Conservation (phyloP, 768 basidiomycete species). For the Paxillus rubicundulus region DNA sequence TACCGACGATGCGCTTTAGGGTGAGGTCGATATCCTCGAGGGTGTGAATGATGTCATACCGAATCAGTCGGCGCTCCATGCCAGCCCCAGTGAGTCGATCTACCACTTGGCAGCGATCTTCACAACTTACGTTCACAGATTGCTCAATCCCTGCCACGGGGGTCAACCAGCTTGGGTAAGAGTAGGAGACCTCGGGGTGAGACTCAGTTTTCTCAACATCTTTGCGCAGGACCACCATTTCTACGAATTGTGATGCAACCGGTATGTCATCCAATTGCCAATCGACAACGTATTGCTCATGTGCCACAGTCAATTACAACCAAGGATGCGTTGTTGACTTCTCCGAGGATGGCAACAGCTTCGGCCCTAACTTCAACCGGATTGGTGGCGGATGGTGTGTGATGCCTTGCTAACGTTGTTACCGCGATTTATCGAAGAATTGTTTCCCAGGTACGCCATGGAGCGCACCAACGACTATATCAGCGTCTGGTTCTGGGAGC, state of each 20-base stretch:
- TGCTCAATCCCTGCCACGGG: constrained; percentile 27
- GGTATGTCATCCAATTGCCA: constrained; percentile 10
- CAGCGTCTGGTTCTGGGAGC: constrained; percentile 42
- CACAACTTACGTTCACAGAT: constrained; percentile 10
- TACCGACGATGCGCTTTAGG: constrained; percentile 15
- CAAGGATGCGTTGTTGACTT: constrained; percentile 36
- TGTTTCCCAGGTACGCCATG: constrained; percentile 35
- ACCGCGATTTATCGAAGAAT: not conserved
- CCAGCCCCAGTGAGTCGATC: constrained; percentile 39
- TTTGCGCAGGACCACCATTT: constrained; percentile 15
- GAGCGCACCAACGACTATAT: constrained; percentile 35
- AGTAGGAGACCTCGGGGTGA: not conserved
- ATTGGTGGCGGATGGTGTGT: constrained; percentile 41
- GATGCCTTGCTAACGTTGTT: not conserved
- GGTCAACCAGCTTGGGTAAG: constrained; percentile 26
- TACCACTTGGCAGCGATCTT: not conserved
- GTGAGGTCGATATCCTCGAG: constrained; percentile 32
- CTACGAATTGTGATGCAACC: constrained; percentile 22
- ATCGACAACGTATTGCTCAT: constrained; percentile 1
- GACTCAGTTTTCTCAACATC: not conserved
- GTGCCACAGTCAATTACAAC: constrained; percentile 27
- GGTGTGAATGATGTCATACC: constrained; percentile 53
- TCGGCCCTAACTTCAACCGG: constrained; percentile 30
- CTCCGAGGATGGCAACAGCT: constrained; percentile 25
- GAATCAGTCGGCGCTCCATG: constrained; percentile 57